Conservation (phyloP, 306 rosid species). For the Trichosanthes truncata region DNA sequence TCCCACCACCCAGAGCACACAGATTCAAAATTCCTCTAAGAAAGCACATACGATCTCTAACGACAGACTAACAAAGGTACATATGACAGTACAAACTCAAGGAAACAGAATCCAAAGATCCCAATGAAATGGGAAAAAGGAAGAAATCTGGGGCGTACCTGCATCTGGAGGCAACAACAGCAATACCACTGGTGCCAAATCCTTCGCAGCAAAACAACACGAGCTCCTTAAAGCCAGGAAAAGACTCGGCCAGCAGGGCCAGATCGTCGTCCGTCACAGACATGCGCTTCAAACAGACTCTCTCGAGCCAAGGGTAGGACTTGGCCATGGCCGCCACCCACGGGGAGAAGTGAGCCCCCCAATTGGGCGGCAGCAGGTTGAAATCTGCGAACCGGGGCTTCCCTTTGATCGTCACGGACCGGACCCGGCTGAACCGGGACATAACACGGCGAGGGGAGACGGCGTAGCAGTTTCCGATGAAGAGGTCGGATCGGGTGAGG, state of each 20-base stretch:
- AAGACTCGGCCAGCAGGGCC: constrained; percentile 32
- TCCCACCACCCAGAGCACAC: not conserved
- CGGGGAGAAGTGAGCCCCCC: constrained; percentile 74
- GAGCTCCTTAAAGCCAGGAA: constrained; percentile 51
- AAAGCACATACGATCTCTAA: not conserved
- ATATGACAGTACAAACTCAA: not conserved
- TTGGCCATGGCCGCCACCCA: constrained; percentile 45
- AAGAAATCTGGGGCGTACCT: constrained; percentile 25
- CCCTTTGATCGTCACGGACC: constrained; percentile 55
- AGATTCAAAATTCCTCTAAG: not conserved
- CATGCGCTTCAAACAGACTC: constrained; percentile 70
- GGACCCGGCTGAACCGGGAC: constrained; percentile 37
- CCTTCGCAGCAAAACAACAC: constrained; percentile 68
- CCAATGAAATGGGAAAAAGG: not conserved
- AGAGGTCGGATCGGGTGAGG: constrained; percentile 77
- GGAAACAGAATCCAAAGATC: not conserved
- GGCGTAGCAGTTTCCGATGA: constrained; percentile 71
- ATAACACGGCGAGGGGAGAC: constrained; percentile 52
- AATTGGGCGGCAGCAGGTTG: constrained; percentile 58
- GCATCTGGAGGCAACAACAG: constrained; percentile 51
- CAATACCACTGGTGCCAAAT: constrained; percentile 60
- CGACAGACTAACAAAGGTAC: not conserved
- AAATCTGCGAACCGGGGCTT: constrained; percentile 82
- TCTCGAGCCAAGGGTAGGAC: constrained; percentile 78
- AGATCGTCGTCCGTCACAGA: constrained; percentile 51